Conservation (phyloP, 192 early-diverging fungal genomes). For the Dissophora globulifera region DNA sequence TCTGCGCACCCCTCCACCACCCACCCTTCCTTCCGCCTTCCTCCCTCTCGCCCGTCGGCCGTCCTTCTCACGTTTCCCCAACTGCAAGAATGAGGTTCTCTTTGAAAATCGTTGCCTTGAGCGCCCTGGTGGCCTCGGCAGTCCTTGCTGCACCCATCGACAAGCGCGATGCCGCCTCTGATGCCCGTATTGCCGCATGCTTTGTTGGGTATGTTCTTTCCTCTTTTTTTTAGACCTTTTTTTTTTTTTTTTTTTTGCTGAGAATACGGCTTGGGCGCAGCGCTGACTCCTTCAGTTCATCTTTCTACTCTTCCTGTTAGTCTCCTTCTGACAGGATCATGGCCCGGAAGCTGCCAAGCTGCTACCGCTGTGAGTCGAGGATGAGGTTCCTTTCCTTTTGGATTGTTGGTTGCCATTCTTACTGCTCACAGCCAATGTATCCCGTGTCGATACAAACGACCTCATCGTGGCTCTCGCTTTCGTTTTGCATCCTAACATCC, state of each 20-base stretch:
- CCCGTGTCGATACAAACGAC: no score
- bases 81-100: slow-evolving; percentile 40
- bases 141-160: slow-evolving; percentile 39
- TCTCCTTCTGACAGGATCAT: slow-evolving; percentile 36
- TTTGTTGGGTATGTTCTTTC: slow-evolving; percentile 40
- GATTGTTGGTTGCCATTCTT: no score
- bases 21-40: not conserved
- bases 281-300: no score
- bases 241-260: no score
- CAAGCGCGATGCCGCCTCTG: slow-evolving; percentile 34
- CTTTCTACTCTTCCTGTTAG: no score
- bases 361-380: slow-evolving; percentile 41
- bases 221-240: no score
- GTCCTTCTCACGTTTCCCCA: not conserved
- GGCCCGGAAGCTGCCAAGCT: slow-evolving; percentile 43
- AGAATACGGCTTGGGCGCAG: no score
- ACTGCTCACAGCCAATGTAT: no score
- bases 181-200: slow-evolving; percentile 36
- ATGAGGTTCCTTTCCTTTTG: no score
- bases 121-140: slow-evolving; percentile 24
- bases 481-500: no score
- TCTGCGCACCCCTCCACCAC: not conserved
- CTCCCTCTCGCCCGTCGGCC: not conserved
- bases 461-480: no score
- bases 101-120: slow-evolving; percentile 36